Evolutionary conservation across 192 early-diverging fungal genomes (phyloP), one percentile per base, ranked within the genome.

Genomic region (Glomus cerebriforme): DNA sequence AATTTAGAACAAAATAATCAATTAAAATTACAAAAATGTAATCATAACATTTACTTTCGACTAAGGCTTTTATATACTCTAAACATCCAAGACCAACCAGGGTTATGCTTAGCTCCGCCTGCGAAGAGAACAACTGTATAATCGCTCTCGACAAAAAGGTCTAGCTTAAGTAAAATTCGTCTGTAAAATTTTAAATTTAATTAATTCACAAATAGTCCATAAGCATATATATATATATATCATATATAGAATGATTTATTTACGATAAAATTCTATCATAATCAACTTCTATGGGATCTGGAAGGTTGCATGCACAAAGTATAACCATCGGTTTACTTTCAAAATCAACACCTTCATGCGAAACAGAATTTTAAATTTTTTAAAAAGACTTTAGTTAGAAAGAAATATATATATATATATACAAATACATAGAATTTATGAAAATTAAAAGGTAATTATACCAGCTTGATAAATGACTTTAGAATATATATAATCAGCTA

Each of bases 41-140:
- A 77, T 66, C 32, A 70, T 26, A 27, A 32, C 13, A 80, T 83
- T 77, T 85, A 94, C 92, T 93, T 94, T 86, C 95, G 83, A 43
- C 90, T 88, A 54, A 98, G 78, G 34, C 89, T 89, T 24, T 93
- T 83, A 81, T 98, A 96, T n/a, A 95, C 94, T 75, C 87, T 91
- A 79, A 93, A 89, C 60, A 96, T 86, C 95, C 95, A 98, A 26
- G 87, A 81, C 92, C 94, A 92, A 12, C 86, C 88, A 59, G 96
- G 96, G 65, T 92, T 90, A 85, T 95, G 91, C 34, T 88, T 75
- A 19, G 91, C 91, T 63, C 91, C 93, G 32, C 91, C 91, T 2
- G 94, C 87, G 81, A 98, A 95, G 76, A 98, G 85, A 19, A 98
- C 94, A 19, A 98, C 84, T 17, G 93, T 92, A 81, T 98, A 98